Base-by-base conservation (phyloP, 106 monocot species). In the Acorus gramineus region DNA sequence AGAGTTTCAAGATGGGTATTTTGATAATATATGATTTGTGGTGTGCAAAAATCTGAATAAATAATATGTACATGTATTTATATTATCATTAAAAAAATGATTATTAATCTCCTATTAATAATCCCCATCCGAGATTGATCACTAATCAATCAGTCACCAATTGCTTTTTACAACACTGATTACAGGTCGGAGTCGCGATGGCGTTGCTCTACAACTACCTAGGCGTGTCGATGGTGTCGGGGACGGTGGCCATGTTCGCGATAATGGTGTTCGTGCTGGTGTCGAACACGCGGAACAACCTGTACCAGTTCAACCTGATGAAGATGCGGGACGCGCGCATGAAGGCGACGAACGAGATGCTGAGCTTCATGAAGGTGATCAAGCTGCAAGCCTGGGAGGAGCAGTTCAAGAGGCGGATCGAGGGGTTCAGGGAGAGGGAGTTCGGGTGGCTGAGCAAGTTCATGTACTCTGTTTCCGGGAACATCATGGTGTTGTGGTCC, bases 321-420 rank as follows among this genome's bases (percentile, higher is more conserved):
- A 64, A 11, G 61, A 83, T 91, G 85, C 84, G 95, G 4, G 95
- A 96, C 73, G 77, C 79, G 76, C 79, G 95, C 12, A 90, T 96
- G 87, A 90, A 91, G 74, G 95, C 90, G 5, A 90, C 76, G 28
- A 96, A 81, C 72, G 95, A 96, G 87, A 91, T 96, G 95, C 80
- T 96, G 42, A 83, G 57, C 65, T 83, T 82, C 76, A 96, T 96
- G 85, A 68, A 87, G 5, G 95, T 96, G 43, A 87, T 96, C 77
- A 96, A 96, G 70, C 76, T 90, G 52, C 95, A 96, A 67, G 90
- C 95, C 2, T 96, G 95, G 95, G 95, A 96, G 69, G 71, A 83
- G 47, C 87, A 90, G 49, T 96, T 96, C 76, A 62, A 78, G 9
- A 53, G 9, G 45, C 72, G 85, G 53, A 85, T 91, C 44, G 59